A percentile compares a stretch with the other conserved stretches of the same genome.
These are phyloP conservation scores for Candida coquimbonensis DNA, from an alignment of 805 yeast species.

Conservation along the genomic window DNA sequence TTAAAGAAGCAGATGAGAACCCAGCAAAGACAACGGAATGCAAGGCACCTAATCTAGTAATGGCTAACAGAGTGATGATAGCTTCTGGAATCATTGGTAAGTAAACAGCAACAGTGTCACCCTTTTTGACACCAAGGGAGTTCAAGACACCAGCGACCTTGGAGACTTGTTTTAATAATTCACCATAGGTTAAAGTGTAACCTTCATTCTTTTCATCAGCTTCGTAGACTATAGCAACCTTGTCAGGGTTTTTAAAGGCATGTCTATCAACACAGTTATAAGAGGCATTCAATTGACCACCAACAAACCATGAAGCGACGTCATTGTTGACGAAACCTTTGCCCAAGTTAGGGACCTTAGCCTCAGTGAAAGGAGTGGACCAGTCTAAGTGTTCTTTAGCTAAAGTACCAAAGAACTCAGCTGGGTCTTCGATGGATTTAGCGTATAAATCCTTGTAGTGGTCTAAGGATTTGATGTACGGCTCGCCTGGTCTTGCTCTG, in stretches of 20 bases:
- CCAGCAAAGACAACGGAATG: slow-evolving; percentile 88
- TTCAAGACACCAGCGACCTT: slow-evolving; percentile 64
- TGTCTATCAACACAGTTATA: slow-evolving; percentile 81
- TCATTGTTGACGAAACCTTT: slow-evolving; percentile 41
- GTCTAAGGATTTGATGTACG: slow-evolving; percentile 32
- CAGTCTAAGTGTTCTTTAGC: slow-evolving; percentile 73
- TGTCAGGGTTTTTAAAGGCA: slow-evolving; percentile 63
- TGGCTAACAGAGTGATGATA: slow-evolving; percentile 66
- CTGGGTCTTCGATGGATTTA: slow-evolving; percentile 78
- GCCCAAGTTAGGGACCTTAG: slow-evolving; percentile 37
- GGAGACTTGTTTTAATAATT: slow-evolving; percentile 63
- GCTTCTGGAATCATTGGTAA: slow-evolving; percentile 86
- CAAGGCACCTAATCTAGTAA: slow-evolving; percentile 73
- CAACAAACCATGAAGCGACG: slow-evolving; percentile 66
- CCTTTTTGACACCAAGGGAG: slow-evolving; percentile 63
- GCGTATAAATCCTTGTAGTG: slow-evolving; percentile 69
- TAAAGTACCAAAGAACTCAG: slow-evolving; percentile 68
- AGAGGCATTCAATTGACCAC: slow-evolving; percentile 73
- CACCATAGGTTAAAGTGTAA: slow-evolving; percentile 57
- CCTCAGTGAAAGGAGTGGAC: slow-evolving; percentile 75
- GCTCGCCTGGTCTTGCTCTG: slow-evolving; percentile 20
- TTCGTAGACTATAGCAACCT: slow-evolving; percentile 71
- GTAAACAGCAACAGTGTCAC: slow-evolving; percentile 82
- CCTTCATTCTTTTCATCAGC: slow-evolving; percentile 72
- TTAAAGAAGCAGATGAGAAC: slow-evolving; percentile 82